These are phyloP conservation scores for Pseudozyma pruni DNA, from an alignment of 1,284 basidiomycete species.

Conservation along the genomic window DNA sequence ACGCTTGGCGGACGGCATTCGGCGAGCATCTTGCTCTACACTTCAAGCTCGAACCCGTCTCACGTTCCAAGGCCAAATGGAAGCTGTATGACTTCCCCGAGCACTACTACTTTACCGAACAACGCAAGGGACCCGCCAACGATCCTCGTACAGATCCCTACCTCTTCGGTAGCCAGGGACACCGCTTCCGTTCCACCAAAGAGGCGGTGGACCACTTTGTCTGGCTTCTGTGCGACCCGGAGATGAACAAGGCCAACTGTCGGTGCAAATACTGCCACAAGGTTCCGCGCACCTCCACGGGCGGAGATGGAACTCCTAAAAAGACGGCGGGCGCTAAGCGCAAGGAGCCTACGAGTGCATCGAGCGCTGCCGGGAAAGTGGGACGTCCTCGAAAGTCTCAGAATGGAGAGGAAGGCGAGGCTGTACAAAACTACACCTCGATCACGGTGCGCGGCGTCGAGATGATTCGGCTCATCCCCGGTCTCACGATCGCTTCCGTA, in stretches of 20 bases:
- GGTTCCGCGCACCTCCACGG: constrained; percentile 10
- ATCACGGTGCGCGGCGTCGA: constrained; percentile 34
- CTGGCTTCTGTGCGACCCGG: constrained; percentile 49
- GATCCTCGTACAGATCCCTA: constrained; percentile 51
- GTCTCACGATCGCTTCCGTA: constrained; percentile 34
- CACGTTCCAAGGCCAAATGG: constrained; percentile 41
- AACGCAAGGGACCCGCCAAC: constrained; percentile 47
- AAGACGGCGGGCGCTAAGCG: constrained; percentile 22
- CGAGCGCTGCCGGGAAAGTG: constrained; percentile 15
- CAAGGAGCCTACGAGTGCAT: constrained; percentile 25
- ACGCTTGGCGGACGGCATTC: constrained; percentile 34
- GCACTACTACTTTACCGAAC: constrained; percentile 52
- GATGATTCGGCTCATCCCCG: constrained; percentile 40
- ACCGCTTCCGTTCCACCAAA: constrained; percentile 50
- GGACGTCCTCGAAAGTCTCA: constrained; percentile 11
- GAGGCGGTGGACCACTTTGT: constrained; percentile 45
- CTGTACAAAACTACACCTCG: constrained; percentile 8
- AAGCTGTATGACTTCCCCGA: constrained; percentile 49
- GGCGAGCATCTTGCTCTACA: constrained; percentile 36
- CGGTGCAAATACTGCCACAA: constrained; percentile 55
- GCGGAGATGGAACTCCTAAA: constrained; percentile 12
- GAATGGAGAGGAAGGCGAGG: constrained; percentile 3
- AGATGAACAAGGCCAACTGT: constrained; percentile 37
- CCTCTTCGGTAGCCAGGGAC: constrained; percentile 43
- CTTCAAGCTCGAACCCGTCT: constrained; percentile 30